Conservation (phyloP, 2,329 filamentous ascomycete genomes). For the Neofusicoccum ribis region DNA sequence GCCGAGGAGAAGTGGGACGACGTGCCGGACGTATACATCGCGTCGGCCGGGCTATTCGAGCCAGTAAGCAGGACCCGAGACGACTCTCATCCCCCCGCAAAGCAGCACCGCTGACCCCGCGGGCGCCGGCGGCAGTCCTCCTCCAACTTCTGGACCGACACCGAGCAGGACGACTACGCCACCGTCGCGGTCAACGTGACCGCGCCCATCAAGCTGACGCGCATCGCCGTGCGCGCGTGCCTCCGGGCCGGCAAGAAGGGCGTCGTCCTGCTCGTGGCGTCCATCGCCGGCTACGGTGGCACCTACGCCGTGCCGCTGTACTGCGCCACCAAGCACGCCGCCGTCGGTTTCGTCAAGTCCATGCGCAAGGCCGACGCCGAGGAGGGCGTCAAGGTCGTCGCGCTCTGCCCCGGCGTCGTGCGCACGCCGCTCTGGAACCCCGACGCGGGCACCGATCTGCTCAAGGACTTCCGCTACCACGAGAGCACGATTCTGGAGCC, state of each 20-base stretch:
- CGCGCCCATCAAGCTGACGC: slow-evolving; percentile 18
- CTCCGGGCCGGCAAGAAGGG: slow-evolving; percentile 7
- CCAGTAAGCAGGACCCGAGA: not conserved
- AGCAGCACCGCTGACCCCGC: not conserved
- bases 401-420: slow-evolving; percentile 14
- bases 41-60: slow-evolving; percentile 18
- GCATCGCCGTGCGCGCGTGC: slow-evolving; percentile 15
- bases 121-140: not conserved
- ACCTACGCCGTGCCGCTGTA: slow-evolving; percentile 19
- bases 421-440: not conserved
- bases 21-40: slow-evolving; percentile 18
- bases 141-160: slow-evolving; percentile 20
- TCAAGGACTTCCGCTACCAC: not conserved
- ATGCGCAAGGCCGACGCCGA: slow-evolving; percentile 8
- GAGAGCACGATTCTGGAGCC: not conserved
- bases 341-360: slow-evolving; percentile 15
- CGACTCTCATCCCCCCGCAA: not conserved
- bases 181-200: slow-evolving; percentile 16
- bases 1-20: slow-evolving; percentile 7
- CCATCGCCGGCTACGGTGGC: slow-evolving; percentile 14
- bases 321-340: slow-evolving; percentile 19
- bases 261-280: slow-evolving; percentile 14
- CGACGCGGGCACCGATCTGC: not conserved
- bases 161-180: slow-evolving; percentile 8
- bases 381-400: slow-evolving; percentile 20